phyloP scores from a whole-genome alignment of 179 eudicot species.

The Actinidia chinensis region DNA sequence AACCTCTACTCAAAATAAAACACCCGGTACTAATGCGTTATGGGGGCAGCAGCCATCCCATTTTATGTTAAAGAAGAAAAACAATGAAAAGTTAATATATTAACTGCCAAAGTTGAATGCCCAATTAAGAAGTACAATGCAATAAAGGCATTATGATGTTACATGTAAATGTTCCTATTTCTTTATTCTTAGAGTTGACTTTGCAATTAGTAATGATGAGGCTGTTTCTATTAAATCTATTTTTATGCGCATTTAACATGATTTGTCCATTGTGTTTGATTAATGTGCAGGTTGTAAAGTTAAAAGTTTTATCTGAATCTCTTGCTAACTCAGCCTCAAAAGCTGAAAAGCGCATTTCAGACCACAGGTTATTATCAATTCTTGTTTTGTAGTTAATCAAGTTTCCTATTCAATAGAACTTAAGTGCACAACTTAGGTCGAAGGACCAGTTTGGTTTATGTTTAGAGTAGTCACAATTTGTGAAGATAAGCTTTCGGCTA shows the following conservation, averaged over 20 bases:
- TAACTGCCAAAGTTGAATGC: conserved; percentile 1
- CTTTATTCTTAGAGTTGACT: background rate
- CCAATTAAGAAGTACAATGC: background rate
- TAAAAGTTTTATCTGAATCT: conserved; percentile 67
- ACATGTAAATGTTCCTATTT: background rate
- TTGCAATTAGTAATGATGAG: conserved; percentile 3
- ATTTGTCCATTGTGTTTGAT: conserved; percentile 7
- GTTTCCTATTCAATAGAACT: conserved; percentile 6
- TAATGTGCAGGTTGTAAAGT: conserved; percentile 59
- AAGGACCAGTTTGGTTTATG: background rate
- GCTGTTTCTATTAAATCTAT: background rate
- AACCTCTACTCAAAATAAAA: background rate
- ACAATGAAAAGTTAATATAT: background rate
- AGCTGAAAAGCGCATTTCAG: conserved; percentile 57
- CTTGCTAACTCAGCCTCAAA: conserved; percentile 58
- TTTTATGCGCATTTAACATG: background rate
- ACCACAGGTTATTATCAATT: conserved; percentile 48
- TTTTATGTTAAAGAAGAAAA: background rate
- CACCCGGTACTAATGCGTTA: background rate
- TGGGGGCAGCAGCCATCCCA: background rate
- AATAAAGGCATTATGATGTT: conserved; percentile 5
- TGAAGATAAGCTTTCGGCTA: background rate
- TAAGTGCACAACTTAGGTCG: background rate
- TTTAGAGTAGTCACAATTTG: background rate
- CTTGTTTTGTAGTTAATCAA: background rate